These are phyloP conservation scores for Jamesozyma lodderae DNA, from an alignment of 805 yeast genomes.

Conservation along the genomic window DNA sequence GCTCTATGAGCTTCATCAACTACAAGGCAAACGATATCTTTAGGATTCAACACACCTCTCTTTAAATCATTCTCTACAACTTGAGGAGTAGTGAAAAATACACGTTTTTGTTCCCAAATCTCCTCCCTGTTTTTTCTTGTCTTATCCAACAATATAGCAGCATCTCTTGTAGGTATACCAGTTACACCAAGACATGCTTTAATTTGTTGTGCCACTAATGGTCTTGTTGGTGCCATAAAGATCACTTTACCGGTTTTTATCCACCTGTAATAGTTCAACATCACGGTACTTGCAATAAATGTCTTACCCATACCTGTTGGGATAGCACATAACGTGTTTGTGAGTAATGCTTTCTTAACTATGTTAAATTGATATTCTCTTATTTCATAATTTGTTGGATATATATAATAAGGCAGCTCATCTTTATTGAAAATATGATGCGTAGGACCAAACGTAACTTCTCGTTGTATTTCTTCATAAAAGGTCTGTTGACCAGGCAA, in stretches of 20 bases:
- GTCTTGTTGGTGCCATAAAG: slow-evolving; percentile 95
- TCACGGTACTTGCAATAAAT: slow-evolving; percentile 87
- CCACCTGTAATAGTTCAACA: slow-evolving; percentile 87
- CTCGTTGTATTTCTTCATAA: slow-evolving; percentile 33
- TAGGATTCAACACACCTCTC: slow-evolving; percentile 69
- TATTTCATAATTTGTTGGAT: slow-evolving; percentile 76
- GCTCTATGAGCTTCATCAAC: slow-evolving; percentile 96
- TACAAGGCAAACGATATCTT: slow-evolving; percentile 62
- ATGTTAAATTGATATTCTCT: slow-evolving; percentile 87
- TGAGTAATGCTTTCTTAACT: slow-evolving; percentile 58
- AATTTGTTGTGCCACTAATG: slow-evolving; percentile 92
- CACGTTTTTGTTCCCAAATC: slow-evolving; percentile 70
- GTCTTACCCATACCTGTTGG: slow-evolving; percentile 99
- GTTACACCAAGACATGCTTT: slow-evolving; percentile 84
- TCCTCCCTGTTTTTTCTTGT: slow-evolving; percentile 53
- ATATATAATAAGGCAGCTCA: slow-evolving; percentile 44
- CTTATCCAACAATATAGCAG: slow-evolving; percentile 66
- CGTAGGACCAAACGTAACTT: slow-evolving; percentile 34
- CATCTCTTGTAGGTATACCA: slow-evolving; percentile 67
- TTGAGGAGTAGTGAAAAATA: slow-evolving; percentile 93
- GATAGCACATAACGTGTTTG: slow-evolving; percentile 75
- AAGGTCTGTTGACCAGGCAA: slow-evolving; percentile 23
- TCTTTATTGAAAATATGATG: slow-evolving; percentile 42
- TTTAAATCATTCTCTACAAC: slow-evolving; percentile 85
- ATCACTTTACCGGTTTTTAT: slow-evolving; percentile 68